Conservation (phyloP, 257 asterid species). For the Solanum rostratum region DNA sequence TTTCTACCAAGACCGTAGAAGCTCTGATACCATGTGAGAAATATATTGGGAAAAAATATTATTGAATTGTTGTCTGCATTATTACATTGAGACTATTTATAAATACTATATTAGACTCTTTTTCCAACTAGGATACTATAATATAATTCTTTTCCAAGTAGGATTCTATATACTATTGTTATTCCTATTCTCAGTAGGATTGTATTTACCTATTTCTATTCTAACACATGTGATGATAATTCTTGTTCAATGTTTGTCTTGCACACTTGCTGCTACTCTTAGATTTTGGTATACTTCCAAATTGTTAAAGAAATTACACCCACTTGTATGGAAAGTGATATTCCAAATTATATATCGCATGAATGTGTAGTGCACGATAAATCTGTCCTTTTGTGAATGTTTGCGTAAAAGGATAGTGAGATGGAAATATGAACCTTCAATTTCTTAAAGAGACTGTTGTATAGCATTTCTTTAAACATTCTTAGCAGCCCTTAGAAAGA, state of each 20-base stretch:
- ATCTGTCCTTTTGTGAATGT: background rate
- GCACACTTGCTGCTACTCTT: background rate
- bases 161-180: too few species aligned
- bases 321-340: background rate
- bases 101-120: too few species aligned
- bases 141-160: too few species aligned
- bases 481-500: background rate
- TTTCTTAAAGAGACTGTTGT: background rate
- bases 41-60: too few species aligned
- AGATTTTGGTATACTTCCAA: background rate
- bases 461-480: background rate
- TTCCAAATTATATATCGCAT: background rate
- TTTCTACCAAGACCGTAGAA: too few species aligned
- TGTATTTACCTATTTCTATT: too few species aligned
- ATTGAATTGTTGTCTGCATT: too few species aligned
- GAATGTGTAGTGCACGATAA: background rate
- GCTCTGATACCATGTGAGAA: too few species aligned
- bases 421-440: background rate
- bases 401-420: background rate
- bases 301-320: background rate
- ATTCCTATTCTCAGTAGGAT: too few species aligned
- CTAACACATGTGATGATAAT: background rate
- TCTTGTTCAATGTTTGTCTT: background rate
- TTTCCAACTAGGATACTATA: too few species aligned
- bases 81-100: too few species aligned